Evolutionary conservation across 139 green algal species (phyloP).

Genomic region (Closterium sp.): DNA sequence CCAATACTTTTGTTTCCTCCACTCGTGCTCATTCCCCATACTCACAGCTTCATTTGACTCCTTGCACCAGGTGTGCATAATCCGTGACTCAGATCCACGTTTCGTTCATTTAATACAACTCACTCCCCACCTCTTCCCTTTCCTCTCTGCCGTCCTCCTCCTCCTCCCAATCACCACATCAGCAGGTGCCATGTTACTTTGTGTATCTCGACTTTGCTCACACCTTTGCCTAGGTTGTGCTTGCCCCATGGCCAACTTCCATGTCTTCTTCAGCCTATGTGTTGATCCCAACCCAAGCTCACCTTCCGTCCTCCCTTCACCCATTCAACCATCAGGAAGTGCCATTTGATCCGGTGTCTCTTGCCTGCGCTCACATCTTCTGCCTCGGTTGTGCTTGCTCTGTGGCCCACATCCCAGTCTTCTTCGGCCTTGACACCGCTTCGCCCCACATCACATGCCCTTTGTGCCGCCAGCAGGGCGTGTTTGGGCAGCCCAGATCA

Average conservation of each 20-base stretch:
- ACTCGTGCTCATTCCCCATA: too few relatives aligned
- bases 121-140: too few relatives aligned
- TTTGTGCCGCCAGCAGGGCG: neutral
- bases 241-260: neutral
- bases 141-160: too few relatives aligned
- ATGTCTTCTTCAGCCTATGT: too few relatives aligned
- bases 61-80: too few relatives aligned
- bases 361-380: neutral
- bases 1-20: too few relatives aligned
- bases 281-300: too few relatives aligned
- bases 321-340: neutral
- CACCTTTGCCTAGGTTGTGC: neutral
- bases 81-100: too few relatives aligned
- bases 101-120: too few relatives aligned
- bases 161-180: too few relatives aligned
- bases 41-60: too few relatives aligned
- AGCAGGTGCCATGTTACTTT: neutral
- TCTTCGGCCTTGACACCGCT: neutral
- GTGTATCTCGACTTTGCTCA: neutral
- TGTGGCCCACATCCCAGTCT: neutral
- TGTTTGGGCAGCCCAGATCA: neutral
- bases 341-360: neutral
- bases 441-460: neutral
- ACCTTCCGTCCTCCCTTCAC: too few relatives aligned
- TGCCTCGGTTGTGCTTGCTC: neutral